Evolutionary conservation across 1,284 basidiomycete species (phyloP), one percentile per base, ranked within the genome.

Genomic region (Cryptococcus wingfieldii): DNA sequence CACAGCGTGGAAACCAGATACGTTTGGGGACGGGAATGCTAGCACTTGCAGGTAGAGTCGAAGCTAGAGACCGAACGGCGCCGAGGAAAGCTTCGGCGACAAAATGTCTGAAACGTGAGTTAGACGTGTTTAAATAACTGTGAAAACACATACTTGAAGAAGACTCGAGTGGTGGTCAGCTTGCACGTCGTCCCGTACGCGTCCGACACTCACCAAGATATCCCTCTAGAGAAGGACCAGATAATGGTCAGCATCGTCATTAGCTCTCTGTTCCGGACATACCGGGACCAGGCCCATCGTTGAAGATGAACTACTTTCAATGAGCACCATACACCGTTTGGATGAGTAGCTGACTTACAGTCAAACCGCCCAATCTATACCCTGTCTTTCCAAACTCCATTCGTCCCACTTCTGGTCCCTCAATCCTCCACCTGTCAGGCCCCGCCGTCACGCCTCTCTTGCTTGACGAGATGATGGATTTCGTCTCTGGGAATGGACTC

Each of bases 221-320:
- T 1, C 64, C 63, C 37, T 46, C 61, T 64, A 49, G 4, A 34
- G 31, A 1, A 8, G 31, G 10, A 34, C 31, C 37, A 25, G 23
- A 14, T 23, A 31, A 38, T 4, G 28, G 18, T 46, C 5, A 14
- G 7, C 28, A 16, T 19, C 10, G 28, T 25, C 19, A 18, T 38
- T n/a, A 12, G 19, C 18, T 16, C 12, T 25, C 19, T 13, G 14
- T n/a, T 8, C 12, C 12, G 47, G 27, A 59, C 62, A 53, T 48
- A 66, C 64, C 62, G n/a, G 48, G 51, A n/a, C 71, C 71, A 25
- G 69, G 66, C 18, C 58, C 62, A 52, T 74, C 71, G 55, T 71
- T 71, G 60, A 74, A 74, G 49, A 74, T 62, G 54, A 71, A 70
- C 68, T 72, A 31, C 18, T 25, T 46, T 19, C 19, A 12, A 38